Evolutionary conservation across 2,329 filamentous ascomycete genomes (phyloP), one percentile per base, ranked within the genome.

Genomic region (Aspergillus spinulosporus): DNA sequence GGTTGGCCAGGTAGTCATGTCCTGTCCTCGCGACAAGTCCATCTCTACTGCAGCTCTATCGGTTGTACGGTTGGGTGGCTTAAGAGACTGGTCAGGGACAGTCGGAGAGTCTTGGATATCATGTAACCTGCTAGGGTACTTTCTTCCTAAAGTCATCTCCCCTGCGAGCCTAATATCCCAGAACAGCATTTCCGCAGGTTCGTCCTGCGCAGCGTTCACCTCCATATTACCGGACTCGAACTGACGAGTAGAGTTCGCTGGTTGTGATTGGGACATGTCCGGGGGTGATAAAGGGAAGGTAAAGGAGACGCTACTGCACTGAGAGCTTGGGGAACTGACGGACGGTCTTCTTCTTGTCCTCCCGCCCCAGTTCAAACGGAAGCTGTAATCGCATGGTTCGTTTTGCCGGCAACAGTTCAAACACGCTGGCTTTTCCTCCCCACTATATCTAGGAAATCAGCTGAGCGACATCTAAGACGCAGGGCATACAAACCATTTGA

Each of bases 321-420:
- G 64, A 21, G 71, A 68, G 36, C 56, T 61, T 4, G 68, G 64
- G 5, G 70, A 72, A 48, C 69, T 76, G 66, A 62, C 73, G 61
- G 62, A 79, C 74, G 50, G 74, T 59, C 80, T 81, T 72, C 83
- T 84, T 68, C 84, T 87, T 49, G 82, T 80, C 55, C 89, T 82
- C 3, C 89, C 88, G 58, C 88, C 87, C 90, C 90, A 93, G 66
- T 92, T 92, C 62, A 93, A 76, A 32, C 88, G 83, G 64, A 93
- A 89, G 65, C 85, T 89, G 71, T 92, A 93, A 72, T 94, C 89
- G 76, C 90, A 94, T 46, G 77, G 76, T 68, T 91, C 88, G 59
- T 86, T 85, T 61, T 87, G 85, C 59, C 85, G 85, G 64, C 85
- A 80, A 72, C 90, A 93, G 67, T 91, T 92, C 48, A 82, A 67